A percentile compares a stretch with the other conserved stretches of the same genome.
Evolutionary conservation across 139 green algal genomes (phyloP).

Genomic region (Chlamydomonas eustigma): DNA sequence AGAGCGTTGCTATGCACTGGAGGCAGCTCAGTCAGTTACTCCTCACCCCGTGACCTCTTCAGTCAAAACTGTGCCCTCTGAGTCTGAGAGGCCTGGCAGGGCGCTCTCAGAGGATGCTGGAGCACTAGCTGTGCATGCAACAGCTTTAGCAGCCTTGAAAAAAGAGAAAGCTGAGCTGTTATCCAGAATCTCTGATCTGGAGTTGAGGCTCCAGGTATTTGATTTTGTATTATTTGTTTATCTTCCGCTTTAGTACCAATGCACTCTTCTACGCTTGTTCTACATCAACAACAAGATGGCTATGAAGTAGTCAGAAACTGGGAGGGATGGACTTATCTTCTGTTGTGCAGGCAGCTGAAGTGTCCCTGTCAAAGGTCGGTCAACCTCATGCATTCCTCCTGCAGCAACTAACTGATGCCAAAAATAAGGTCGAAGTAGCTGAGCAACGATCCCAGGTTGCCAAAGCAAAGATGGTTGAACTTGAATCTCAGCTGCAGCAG

Average conservation of each 20-base stretch:
- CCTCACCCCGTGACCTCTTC: no score
- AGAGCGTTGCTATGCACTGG: no score
- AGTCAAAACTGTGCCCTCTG: no score
- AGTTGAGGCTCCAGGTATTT: background rate
- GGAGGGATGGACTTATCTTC: no score
- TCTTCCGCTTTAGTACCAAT: background rate
- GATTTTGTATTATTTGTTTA: no score
- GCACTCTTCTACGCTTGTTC: background rate
- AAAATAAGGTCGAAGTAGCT: conserved; percentile 4
- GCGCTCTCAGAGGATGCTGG: no score
- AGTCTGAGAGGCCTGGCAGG: no score
- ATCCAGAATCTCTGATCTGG: background rate
- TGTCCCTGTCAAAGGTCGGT: conserved; percentile 17
- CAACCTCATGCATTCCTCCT: conserved; percentile 42
- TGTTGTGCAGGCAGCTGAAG: conserved; percentile 13
- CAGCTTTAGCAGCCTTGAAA: background rate
- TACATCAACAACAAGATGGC: no score
- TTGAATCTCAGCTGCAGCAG: background rate
- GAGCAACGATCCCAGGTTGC: conserved; percentile 17
- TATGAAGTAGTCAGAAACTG: no score
- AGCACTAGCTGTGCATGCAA: background rate
- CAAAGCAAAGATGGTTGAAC: background rate
- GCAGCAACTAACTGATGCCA: conserved; percentile 22
- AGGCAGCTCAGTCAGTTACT: no score
- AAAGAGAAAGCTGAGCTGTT: background rate